Evolutionary conservation across 139 green algal genomes (phyloP).

Genomic region (Gonium pectorale): DNA sequence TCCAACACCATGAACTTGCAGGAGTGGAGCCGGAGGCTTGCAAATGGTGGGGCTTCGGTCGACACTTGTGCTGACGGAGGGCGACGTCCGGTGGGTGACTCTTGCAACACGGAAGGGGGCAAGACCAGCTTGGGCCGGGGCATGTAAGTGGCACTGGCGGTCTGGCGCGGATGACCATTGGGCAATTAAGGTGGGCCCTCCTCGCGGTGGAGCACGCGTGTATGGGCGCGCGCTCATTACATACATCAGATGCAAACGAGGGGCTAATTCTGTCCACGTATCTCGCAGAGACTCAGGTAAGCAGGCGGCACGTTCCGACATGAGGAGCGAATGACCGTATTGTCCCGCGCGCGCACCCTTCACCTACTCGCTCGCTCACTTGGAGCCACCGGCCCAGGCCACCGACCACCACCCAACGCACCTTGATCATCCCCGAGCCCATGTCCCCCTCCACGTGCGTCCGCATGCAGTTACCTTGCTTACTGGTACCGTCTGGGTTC

Average conservation of each 20-base stretch:
- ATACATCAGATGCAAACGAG: too few relatives aligned
- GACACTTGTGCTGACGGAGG: not conserved
- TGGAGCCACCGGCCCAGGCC: too few relatives aligned
- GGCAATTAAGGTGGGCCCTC: not conserved
- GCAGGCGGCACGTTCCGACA: not conserved
- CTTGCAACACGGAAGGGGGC: not conserved
- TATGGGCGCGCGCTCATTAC: too few relatives aligned
- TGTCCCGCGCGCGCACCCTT: not conserved
- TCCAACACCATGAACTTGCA: too few relatives aligned
- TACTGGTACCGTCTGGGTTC: not conserved
- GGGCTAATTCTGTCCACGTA: too few relatives aligned
- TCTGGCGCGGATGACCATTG: not conserved
- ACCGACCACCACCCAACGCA: too few relatives aligned
- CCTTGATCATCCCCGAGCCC: too few relatives aligned
- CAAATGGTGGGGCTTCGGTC: not conserved
- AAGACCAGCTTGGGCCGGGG: not conserved
- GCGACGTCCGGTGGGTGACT: not conserved
- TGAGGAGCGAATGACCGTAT: not conserved
- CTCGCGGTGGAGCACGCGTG: too few relatives aligned
- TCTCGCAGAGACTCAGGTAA: too few relatives aligned
- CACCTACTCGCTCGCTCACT: not conserved
- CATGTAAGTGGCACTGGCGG: not conserved
- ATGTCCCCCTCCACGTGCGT: too few relatives aligned
- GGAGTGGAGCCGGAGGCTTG: not conserved
- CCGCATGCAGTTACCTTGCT: not conserved